Conservation (phyloP, 495 filamentous ascomycete genomes). For the Aspergillus diversus region DNA sequence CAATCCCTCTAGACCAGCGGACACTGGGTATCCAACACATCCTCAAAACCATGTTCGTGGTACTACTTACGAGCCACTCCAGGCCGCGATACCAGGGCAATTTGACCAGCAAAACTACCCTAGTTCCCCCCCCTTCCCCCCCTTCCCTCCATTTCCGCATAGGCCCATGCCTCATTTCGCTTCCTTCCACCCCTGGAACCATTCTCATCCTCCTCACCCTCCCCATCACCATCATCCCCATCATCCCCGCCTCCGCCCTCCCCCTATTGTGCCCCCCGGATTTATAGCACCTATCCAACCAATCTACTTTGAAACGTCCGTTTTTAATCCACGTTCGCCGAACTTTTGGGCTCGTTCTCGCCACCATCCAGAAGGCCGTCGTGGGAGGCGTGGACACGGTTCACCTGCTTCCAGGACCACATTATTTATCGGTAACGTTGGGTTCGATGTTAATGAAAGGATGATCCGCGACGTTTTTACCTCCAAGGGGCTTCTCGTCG, state of each 20-base stretch:
- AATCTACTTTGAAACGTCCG: neutral
- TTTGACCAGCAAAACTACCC: neutral
- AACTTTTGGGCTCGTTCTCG: neutral
- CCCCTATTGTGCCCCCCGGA: neutral
- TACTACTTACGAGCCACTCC: neutral
- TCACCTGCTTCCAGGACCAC: slow-evolving; percentile 14
- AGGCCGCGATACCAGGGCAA: too few relatives aligned
- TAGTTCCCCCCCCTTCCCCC: slow-evolving; percentile 14
- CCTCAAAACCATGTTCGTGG: neutral
- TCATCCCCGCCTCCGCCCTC: slow-evolving; percentile 3
- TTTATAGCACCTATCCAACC: neutral
- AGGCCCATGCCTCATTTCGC: too few relatives aligned
- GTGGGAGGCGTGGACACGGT: neutral
- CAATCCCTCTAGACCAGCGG: neutral
- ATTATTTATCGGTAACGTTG: slow-evolving; percentile 90
- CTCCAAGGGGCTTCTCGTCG: slow-evolving; percentile 68
- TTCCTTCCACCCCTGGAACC: too few relatives aligned
- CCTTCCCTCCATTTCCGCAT: slow-evolving; percentile 14
- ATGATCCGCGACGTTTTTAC: slow-evolving; percentile 75
- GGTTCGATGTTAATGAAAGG: slow-evolving; percentile 77
- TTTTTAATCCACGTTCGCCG: neutral
- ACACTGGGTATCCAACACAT: neutral
- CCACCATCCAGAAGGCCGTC: neutral
- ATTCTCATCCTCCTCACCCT: neutral
- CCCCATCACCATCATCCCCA: neutral